Conservation (phyloP, 257 asterid genomes). For the Forsythia suspensa region DNA sequence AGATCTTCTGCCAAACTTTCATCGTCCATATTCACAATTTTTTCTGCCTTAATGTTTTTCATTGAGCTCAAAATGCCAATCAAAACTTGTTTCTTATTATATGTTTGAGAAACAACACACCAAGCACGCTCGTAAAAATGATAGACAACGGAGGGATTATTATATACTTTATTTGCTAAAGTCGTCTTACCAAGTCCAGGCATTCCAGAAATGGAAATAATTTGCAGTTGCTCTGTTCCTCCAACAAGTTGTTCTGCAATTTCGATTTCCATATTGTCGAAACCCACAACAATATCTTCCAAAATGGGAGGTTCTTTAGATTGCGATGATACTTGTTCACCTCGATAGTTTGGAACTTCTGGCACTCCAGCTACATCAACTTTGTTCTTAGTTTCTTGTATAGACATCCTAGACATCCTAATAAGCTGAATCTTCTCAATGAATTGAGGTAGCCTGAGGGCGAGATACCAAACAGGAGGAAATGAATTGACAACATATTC, state of each 20-base stretch:
- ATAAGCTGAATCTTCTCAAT: neutral
- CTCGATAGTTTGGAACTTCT: neutral
- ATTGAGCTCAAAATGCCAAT: slow-evolving; percentile 1
- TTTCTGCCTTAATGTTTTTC: neutral
- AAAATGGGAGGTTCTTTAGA: neutral
- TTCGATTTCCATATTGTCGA: neutral
- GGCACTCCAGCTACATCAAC: neutral
- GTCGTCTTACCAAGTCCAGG: slow-evolving; percentile 24
- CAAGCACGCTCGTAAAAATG: neutral
- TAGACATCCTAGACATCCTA: neutral
- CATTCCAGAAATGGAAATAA: slow-evolving; percentile 28
- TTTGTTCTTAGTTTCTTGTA: neutral
- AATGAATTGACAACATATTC: neutral
- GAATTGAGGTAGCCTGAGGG: neutral
- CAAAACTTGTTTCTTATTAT: neutral
- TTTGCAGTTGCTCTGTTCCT: neutral
- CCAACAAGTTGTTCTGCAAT: neutral
- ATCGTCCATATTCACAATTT: neutral
- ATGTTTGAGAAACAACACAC: slow-evolving; percentile 19
- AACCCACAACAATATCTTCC: neutral
- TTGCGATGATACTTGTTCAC: neutral
- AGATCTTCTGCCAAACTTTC: neutral
- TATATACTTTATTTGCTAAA: slow-evolving; percentile 3
- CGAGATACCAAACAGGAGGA: neutral
- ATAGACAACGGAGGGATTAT: neutral